A percentile compares a stretch with the other conserved stretches of the same genome.
phyloP scores from a whole-genome alignment of 1,139 yeast species.

The Geotrichum carabidarum region DNA sequence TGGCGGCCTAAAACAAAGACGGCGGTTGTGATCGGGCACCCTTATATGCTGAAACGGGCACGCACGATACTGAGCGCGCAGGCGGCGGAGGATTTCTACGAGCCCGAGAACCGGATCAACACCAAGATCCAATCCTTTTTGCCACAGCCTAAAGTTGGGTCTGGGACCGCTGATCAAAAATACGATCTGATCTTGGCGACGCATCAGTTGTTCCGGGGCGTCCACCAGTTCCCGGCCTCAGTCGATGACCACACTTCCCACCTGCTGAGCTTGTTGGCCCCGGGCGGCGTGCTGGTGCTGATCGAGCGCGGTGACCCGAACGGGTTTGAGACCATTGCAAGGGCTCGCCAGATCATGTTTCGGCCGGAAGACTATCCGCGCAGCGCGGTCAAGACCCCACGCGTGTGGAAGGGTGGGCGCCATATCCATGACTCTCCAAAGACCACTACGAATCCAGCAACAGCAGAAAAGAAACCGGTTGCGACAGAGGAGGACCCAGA shows the following conservation, averaged over 20 bases:
- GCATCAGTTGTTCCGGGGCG: constrained; percentile 65
- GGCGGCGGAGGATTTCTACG: constrained; percentile 17
- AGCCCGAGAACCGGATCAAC: constrained; percentile 15
- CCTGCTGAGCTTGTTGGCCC: constrained; percentile 57
- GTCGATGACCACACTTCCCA: constrained; percentile 66
- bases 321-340: constrained; percentile 82
- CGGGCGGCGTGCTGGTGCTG: constrained; percentile 71
- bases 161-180: constrained; percentile 24
- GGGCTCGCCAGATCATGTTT: constrained; percentile 84
- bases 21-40: constrained; percentile 66
- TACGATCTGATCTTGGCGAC: constrained; percentile 85
- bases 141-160: not conserved
- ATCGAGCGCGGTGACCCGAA: constrained; percentile 85
- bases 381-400: constrained; percentile 62
- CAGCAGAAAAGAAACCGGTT: constrained; percentile 20
- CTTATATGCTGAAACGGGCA: constrained; percentile 75
- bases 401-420: constrained; percentile 61
- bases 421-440: constrained; percentile 17
- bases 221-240: constrained; percentile 55
- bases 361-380: constrained; percentile 65
- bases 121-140: constrained; percentile 21
- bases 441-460: not conserved
- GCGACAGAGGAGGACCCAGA: constrained; percentile 48
- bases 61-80: constrained; percentile 71
- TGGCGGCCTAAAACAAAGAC: constrained; percentile 63